A percentile compares a stretch with the other conserved stretches of the same genome.
phyloP scores from a whole-genome alignment of 1,139 yeast species.

The Hansenula lynferdii region DNA sequence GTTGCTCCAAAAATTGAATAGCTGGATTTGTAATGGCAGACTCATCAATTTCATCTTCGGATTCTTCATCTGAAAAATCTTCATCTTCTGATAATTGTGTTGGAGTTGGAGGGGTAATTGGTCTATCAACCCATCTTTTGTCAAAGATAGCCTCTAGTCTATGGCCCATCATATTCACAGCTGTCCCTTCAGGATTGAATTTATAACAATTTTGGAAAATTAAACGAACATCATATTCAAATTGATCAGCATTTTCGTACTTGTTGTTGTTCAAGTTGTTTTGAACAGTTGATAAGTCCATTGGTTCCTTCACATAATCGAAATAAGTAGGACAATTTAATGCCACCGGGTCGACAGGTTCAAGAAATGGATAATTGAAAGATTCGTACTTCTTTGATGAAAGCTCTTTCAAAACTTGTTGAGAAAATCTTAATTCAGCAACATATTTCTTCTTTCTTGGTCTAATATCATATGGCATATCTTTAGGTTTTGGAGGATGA shows the following conservation, averaged over 20 bases:
- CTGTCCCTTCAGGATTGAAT: constrained; percentile 94
- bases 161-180: constrained; percentile 95
- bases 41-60: constrained; percentile 69
- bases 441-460: constrained; percentile 93
- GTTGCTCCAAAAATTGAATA: constrained; percentile 82
- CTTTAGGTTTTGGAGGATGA: constrained; percentile 95
- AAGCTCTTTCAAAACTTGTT: constrained; percentile 77
- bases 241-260: constrained; percentile 85
- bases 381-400: constrained; percentile 77
- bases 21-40: constrained; percentile 78
- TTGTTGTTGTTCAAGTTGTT: constrained; percentile 79
- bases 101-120: constrained; percentile 65
- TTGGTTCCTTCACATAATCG: constrained; percentile 83
- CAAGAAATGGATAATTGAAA: constrained; percentile 84
- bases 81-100: constrained; percentile 29
- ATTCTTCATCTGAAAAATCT: constrained; percentile 50
- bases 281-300: constrained; percentile 89
- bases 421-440: constrained; percentile 84
- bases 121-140: constrained; percentile 86
- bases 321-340: constrained; percentile 86
- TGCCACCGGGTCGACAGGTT: constrained; percentile 95
- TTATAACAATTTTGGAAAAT: constrained; percentile 86
- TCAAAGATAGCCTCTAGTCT: constrained; percentile 81
- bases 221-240: constrained; percentile 75
- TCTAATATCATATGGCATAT: constrained; percentile 83